These are phyloP conservation scores for Bertia moriformis DNA, from an alignment of 2,329 filamentous ascomycete genomes.

Conservation along the genomic window DNA sequence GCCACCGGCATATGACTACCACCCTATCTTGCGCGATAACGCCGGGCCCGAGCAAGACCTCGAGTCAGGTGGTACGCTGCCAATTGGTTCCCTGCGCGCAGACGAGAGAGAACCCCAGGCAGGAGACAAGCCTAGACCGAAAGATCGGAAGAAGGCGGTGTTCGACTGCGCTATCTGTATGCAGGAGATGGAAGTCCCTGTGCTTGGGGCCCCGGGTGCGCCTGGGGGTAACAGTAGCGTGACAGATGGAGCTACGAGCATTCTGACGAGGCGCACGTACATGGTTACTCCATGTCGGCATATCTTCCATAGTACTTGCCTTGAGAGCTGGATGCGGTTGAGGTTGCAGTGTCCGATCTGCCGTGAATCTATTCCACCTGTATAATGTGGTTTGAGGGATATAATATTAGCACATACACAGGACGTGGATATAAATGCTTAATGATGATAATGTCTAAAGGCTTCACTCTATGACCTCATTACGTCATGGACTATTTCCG, in stretches of 20 bases:
- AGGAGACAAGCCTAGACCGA: constrained; percentile 7
- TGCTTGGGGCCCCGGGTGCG: constrained; percentile 27
- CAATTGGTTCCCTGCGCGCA: constrained; percentile 30
- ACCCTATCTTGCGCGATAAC: constrained; percentile 40
- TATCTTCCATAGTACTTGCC: constrained; percentile 56
- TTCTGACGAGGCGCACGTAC: constrained; percentile 48
- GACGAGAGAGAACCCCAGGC: too few relatives aligned
- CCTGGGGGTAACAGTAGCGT: constrained; percentile 3
- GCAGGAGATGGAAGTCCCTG: constrained; percentile 56
- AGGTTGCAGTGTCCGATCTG: constrained; percentile 61
- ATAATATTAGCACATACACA: too few relatives aligned
- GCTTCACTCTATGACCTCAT: too few relatives aligned
- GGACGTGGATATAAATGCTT: too few relatives aligned
- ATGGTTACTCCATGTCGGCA: constrained; percentile 67
- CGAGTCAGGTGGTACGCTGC: constrained; percentile 40
- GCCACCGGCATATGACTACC: constrained; percentile 50
- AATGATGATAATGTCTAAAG: too few relatives aligned
- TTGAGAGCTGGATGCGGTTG: constrained; percentile 65
- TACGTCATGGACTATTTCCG: too few relatives aligned
- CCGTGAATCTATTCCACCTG: constrained; percentile 49
- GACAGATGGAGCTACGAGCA: constrained; percentile 24
- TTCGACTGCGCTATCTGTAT: constrained; percentile 63
- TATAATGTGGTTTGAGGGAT: too few relatives aligned
- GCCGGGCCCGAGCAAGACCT: constrained; percentile 33
- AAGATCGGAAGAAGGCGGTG: not conserved